These are phyloP conservation scores for Ramalina peruviana DNA, from an alignment of 495 filamentous ascomycete species.

Conservation along the genomic window DNA sequence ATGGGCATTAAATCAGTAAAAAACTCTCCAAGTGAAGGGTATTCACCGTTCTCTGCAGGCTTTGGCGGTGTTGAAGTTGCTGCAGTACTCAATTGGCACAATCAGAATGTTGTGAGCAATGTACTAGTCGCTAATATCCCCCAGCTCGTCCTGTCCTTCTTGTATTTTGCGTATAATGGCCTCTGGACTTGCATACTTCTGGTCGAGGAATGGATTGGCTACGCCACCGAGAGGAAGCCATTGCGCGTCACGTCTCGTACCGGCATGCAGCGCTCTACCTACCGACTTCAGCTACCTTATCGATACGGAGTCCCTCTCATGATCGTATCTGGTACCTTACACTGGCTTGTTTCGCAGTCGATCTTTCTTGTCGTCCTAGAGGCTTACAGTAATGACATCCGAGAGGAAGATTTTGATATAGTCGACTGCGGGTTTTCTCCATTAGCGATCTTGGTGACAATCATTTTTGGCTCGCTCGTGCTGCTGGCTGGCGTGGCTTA, in stretches of 20 bases:
- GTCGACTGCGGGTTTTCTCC: slow-evolving; percentile 20
- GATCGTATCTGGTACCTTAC: slow-evolving; percentile 18
- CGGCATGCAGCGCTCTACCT: slow-evolving; percentile 26
- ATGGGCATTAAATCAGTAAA: too few species aligned
- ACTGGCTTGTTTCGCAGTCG: slow-evolving; percentile 29
- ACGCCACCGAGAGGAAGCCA: slow-evolving; percentile 17
- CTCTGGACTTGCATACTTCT: slow-evolving; percentile 29
- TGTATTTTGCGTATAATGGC: slow-evolving; percentile 28
- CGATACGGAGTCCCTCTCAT: slow-evolving; percentile 27
- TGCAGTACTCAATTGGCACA: slow-evolving; percentile 10
- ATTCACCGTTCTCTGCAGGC: slow-evolving; percentile 13
- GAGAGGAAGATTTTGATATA: background rate
- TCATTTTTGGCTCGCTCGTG: slow-evolving; percentile 15
- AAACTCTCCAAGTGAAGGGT: background rate
- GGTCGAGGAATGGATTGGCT: slow-evolving; percentile 22
- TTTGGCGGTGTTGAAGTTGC: slow-evolving; percentile 18
- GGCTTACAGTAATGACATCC: background rate
- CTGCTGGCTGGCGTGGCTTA: slow-evolving; percentile 14
- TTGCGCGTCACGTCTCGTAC: slow-evolving; percentile 33
- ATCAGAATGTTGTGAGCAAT: background rate
- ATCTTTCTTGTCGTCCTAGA: slow-evolving; percentile 24
- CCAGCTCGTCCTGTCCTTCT: slow-evolving; percentile 29
- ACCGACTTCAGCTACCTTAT: slow-evolving; percentile 34
- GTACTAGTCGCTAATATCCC: slow-evolving; percentile 29
- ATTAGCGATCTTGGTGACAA: slow-evolving; percentile 17